Base-by-base conservation (phyloP, 78 protist genomes). In the Mastigamoeba balamuthi region DNA sequence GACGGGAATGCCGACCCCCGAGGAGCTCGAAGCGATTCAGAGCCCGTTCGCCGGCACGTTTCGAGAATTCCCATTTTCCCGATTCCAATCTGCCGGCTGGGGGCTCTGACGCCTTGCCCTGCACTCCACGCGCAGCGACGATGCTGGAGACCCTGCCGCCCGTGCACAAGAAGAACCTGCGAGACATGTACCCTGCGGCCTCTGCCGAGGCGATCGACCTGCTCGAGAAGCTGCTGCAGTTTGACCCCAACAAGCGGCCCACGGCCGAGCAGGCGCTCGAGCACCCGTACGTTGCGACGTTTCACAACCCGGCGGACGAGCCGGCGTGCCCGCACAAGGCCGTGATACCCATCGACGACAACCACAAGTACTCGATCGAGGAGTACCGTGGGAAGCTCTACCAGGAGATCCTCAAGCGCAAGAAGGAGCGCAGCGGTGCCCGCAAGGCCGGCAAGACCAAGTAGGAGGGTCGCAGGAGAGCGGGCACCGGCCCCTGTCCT, bases 171-270 rank as follows among this genome's bases (percentile, higher is more conserved):
- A 69, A 69, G 44, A 30, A 6, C 30, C 77, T 84, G 30, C n/a
- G 48, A 10, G 83, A 78, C 48, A 52, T 76, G 84, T 77, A 86
- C 75, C 98, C 99, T 28, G 40, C 69, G 0, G 99, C 98, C 4
- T 38, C 94, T 0, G 77, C 90, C 0, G 98, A 95, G 25, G 98
- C 98, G 8, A 38, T 95, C 28, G 98, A 97, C 67, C 82, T 97
- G 30, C 40, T 97, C 35, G 3, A 42, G 43, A 75, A 80, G 36
- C 78, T 94, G 33, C 86, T 97, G 38, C 75, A 72, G 76, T 97
- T 97, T 84, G 91, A 95, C 76, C 99, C 99, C 33, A 52, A 80
- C 53, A 83, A 89, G 84, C 75, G 99, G 2, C 44, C 93, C 58
- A 81, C 94, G 4, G 98, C 98, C 0, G 95, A 86, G 38, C 86